Base-by-base conservation (phyloP, 495 filamentous ascomycete species). In the Penicillium ochrochloron region DNA sequence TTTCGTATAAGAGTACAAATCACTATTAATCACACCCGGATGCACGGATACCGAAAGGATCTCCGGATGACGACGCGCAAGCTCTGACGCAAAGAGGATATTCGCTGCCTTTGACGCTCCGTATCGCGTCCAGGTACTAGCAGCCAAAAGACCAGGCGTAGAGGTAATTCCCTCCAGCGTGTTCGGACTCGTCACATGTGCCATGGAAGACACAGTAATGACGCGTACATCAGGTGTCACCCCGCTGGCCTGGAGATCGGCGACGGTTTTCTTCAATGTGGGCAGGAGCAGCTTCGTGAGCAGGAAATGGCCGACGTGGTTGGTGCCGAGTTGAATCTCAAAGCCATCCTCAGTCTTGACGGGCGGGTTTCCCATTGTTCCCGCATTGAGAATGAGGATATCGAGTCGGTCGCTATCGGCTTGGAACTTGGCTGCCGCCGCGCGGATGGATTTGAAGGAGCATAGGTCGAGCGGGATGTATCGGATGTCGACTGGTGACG, bases 281-380 rank as follows among this genome's bases (percentile, higher is more conserved):
- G 88, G 86, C 7, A 91, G 75, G 9, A 93, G 76, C 7, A 62
- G 87, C 86, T 77, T 96, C 86, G 59, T 89, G 76, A 68, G 81
- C 74, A 29, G 86, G 86, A 25, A 93, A 75, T 57, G 79, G 66
- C 67, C 76, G 15, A 34, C 86, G 85, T 65, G 84, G 42, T 84
- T 84, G 11, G 86, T 85, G 4, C 93, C 93, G 53, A 92, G 84
- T 37, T 86, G 76, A 0, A 86, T 83, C 23, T 94, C 82, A 80
- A 95, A 96, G 6, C 91, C 90, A 70, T 96, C 92, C 48, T 93
- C 93, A 14, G 89, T 94, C 5, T 73, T 68, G 0, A 62, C 69
- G 15, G 72, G 75, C 3, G 83, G 79, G 12, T 81, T 65, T 0
- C 79, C 86, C 85, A 91, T 88, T 55, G 90, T 83, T n/a, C 88